A percentile compares a stretch with the other conserved stretches of the same genome.
These are phyloP conservation scores for Plasmopara halstedii DNA, from an alignment of 352 stramenopile species.

Conservation along the genomic window DNA sequence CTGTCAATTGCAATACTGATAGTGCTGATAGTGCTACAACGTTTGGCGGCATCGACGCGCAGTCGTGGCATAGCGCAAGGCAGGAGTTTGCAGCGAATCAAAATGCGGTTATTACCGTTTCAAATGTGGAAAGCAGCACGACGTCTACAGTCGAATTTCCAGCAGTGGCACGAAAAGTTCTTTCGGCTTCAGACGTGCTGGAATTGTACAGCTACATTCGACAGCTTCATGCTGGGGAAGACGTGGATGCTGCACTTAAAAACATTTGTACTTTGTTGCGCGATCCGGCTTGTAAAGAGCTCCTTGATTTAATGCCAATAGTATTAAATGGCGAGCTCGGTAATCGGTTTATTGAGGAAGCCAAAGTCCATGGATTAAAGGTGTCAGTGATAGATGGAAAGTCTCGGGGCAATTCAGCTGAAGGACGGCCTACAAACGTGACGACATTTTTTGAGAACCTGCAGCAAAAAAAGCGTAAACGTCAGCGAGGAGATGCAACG, in stretches of 20 bases:
- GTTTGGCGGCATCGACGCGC: conserved; percentile 14
- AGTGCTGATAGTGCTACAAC: conserved; percentile 10
- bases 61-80: conserved; percentile 27
- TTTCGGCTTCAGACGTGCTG: conserved; percentile 37
- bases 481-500: conserved; percentile 19
- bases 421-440: conserved; percentile 9
- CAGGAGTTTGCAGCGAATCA: conserved; percentile 22
- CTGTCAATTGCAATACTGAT: background rate
- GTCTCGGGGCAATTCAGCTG: conserved; percentile 1
- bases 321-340: conserved; percentile 43
- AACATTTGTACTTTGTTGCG: conserved; percentile 49
- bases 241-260: conserved; percentile 33
- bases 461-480: conserved; percentile 56
- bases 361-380: conserved; percentile 27
- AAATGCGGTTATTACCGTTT: background rate
- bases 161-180: conserved; percentile 38
- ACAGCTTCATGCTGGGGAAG: conserved; percentile 32
- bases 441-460: conserved; percentile 60
- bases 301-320: conserved; percentile 58
- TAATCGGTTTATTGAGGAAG: conserved; percentile 36
- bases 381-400: conserved; percentile 10
- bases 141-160: conserved; percentile 34
- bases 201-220: conserved; percentile 57
- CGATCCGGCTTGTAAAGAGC: conserved; percentile 31
- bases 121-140: conserved; percentile 14